Conservation (phyloP, 1,139 yeast genomes). For the Hyphopichia pseudoburtonii region DNA sequence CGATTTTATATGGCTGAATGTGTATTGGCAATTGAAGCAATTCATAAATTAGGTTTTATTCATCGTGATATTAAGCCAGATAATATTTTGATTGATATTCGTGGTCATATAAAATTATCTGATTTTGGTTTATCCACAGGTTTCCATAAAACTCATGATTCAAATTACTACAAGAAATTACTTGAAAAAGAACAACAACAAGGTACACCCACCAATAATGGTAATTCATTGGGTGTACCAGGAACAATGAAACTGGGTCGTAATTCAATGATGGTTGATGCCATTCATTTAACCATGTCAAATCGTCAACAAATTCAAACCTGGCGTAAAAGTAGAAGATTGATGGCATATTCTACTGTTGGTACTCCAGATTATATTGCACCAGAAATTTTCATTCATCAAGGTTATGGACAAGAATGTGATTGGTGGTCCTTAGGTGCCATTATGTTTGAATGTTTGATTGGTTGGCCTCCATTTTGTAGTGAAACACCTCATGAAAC, state of each 20-base stretch:
- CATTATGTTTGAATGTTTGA: slow-evolving; percentile 96
- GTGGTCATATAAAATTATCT: slow-evolving; percentile 76
- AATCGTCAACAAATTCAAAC: slow-evolving; percentile 97
- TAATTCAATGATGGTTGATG: slow-evolving; percentile 90
- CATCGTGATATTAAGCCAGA: slow-evolving; percentile 83
- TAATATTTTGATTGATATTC: slow-evolving; percentile 73
- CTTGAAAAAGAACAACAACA: slow-evolving; percentile 58
- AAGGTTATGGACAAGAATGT: slow-evolving; percentile 98
- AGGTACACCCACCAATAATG: slow-evolving; percentile 20
- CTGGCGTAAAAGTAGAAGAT: slow-evolving; percentile 93
- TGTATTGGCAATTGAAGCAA: slow-evolving; percentile 80
- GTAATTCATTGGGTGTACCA: slow-evolving; percentile 12
- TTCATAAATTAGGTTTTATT: slow-evolving; percentile 75
- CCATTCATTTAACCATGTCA: slow-evolving; percentile 92
- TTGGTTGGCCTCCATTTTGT: slow-evolving; percentile 99
- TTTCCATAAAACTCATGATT: slow-evolving; percentile 82
- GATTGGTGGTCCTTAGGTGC: slow-evolving; percentile 99
- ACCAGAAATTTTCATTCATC: slow-evolving; percentile 94
- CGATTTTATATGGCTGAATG: slow-evolving; percentile 86
- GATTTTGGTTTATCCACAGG: slow-evolving; percentile 88
- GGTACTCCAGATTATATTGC: slow-evolving; percentile 99
- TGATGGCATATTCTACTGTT: slow-evolving; percentile 98
- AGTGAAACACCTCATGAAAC: slow-evolving; percentile 99
- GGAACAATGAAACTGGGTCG: slow-evolving; percentile 30
- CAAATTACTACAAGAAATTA: slow-evolving; percentile 71